A percentile compares a stretch with the other conserved stretches of the same genome.
Conservation (phyloP, 2,329 filamentous ascomycete species). For the Myrmaecium sp. region DNA sequence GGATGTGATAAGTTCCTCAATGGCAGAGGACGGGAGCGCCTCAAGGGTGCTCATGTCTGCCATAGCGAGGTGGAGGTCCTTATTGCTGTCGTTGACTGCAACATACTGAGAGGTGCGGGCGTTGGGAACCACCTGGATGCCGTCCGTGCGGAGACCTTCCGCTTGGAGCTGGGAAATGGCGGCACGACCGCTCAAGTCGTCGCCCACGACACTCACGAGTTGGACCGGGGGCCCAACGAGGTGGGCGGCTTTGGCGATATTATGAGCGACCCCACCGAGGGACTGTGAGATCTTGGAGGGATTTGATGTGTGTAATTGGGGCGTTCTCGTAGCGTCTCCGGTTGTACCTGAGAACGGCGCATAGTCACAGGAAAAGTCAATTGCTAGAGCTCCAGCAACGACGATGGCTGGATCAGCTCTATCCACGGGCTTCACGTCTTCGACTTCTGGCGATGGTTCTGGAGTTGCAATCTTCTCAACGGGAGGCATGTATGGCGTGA, state of each 20-base stretch:
- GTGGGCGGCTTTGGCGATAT: conserved; percentile 73
- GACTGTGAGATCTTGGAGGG: conserved; percentile 65
- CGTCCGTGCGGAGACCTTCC: conserved; percentile 46
- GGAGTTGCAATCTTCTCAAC: too few relatives aligned
- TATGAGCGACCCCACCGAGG: conserved; percentile 81
- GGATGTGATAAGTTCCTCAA: conserved; percentile 31
- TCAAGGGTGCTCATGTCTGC: conserved; percentile 82
- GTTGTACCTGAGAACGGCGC: conserved; percentile 25
- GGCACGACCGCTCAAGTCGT: conserved; percentile 61
- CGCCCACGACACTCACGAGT: conserved; percentile 65
- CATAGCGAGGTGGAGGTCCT: conserved; percentile 81
- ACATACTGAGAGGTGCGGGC: conserved; percentile 78
- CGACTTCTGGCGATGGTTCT: too few relatives aligned
- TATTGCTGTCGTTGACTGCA: conserved; percentile 68
- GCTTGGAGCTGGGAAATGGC: conserved; percentile 49
- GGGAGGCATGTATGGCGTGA: conserved; percentile 4
- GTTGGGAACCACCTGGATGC: conserved; percentile 32
- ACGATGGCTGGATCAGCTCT: conserved; percentile 53
- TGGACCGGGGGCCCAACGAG: conserved; percentile 48
- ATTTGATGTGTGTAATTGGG: conserved; percentile 65
- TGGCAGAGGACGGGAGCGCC: conserved; percentile 30
- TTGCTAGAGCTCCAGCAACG: conserved; percentile 76
- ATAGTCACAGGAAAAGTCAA: conserved; percentile 79
- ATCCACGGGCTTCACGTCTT: too few relatives aligned
- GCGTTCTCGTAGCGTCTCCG: conserved; percentile 19